Evolutionary conservation across 2,329 filamentous ascomycete genomes (phyloP), one percentile per base, ranked within the genome.

Genomic region (Venturia carpophila): DNA sequence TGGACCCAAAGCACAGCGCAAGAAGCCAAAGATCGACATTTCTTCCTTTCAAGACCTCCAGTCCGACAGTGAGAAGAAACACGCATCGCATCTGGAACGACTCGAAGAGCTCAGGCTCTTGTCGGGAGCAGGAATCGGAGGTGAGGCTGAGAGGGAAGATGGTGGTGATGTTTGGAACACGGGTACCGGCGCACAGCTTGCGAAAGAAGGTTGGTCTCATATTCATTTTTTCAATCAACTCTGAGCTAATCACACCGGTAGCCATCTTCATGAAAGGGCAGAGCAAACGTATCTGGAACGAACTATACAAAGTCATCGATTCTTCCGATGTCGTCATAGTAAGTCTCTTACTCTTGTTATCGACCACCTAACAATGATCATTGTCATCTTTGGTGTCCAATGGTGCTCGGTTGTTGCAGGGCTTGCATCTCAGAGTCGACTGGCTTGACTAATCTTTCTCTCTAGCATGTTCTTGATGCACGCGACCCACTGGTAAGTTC

Each of bases 211-310:
- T 47, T 90, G 97, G 67, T 97, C 97, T 77, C 88, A n/a, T 2
- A 1, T 27, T 27, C 21, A 27, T 27, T 13, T 17, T 15, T 27
- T 10, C 24, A 6, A 10, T 27, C 21, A 10, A 52, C 47, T 15
- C 15, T 11, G 47, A 6, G 11, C 21, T 52, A 27, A 52, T 10
- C 47, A 52, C 13, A 10, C 21, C n/a, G 4, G 24, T 13, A 52
- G 47, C 47, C 21, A 52, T 52, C 13, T 52, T 52, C 47, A 27
- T 84, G 70, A 97, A 97, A 78, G 94, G 94, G 21, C 92, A 96
- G 76, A 93, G 88, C 73, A 96, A 96, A 78, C 84, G 94, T 69
- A 96, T 96, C 70, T 96, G 91, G 92, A 97, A 97, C 78, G 93
- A 99, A 75, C 79, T 97, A 55, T 89, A 94, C 82, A 95, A 96